Conservation (phyloP, 495 filamentous ascomycete genomes). For the Collariella sp. region DNA sequence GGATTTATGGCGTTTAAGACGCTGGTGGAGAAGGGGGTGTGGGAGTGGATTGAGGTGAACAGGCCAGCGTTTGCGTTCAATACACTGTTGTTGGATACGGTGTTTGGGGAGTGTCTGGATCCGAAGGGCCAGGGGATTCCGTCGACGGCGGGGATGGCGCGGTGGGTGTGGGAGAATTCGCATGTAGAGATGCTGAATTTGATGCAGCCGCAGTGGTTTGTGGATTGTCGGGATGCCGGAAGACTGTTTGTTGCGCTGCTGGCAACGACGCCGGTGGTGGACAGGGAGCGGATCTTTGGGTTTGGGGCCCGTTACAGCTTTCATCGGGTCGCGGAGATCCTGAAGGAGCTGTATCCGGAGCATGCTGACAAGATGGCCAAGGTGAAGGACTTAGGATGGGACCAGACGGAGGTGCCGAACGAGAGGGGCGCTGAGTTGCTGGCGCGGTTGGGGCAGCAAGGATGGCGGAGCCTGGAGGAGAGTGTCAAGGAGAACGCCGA, state of each 20-base stretch:
- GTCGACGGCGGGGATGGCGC: constrained; percentile 29
- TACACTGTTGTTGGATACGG: constrained; percentile 25
- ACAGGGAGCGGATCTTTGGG: constrained; percentile 27
- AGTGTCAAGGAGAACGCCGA: constrained; percentile 24
- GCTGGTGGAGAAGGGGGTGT: constrained; percentile 26
- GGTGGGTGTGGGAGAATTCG: constrained; percentile 23
- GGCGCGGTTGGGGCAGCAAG: constrained; percentile 21
- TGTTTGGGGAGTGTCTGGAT: constrained; percentile 28
- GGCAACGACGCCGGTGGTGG: constrained; percentile 20
- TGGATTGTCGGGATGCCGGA: constrained; percentile 25
- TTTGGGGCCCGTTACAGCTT: constrained; percentile 30
- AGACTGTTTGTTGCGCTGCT: constrained; percentile 26
- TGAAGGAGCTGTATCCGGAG: constrained; percentile 25
- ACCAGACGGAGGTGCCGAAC: constrained; percentile 29
- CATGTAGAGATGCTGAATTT: constrained; percentile 17
- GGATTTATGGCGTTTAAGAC: constrained; percentile 33
- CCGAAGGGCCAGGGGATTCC: constrained; percentile 22
- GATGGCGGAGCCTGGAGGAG: constrained; percentile 31
- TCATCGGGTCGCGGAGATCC: constrained; percentile 21
- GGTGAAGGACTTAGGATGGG: constrained; percentile 24
- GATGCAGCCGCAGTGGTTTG: constrained; percentile 30
- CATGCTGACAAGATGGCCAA: constrained; percentile 13
- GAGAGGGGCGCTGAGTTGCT: constrained; percentile 25
- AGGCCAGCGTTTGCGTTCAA: constrained; percentile 28
- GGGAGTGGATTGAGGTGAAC: constrained; percentile 30